These are phyloP conservation scores for Dryadomyces quercivorus DNA, from an alignment of 2,329 filamentous ascomycete genomes.

Conservation along the genomic window DNA sequence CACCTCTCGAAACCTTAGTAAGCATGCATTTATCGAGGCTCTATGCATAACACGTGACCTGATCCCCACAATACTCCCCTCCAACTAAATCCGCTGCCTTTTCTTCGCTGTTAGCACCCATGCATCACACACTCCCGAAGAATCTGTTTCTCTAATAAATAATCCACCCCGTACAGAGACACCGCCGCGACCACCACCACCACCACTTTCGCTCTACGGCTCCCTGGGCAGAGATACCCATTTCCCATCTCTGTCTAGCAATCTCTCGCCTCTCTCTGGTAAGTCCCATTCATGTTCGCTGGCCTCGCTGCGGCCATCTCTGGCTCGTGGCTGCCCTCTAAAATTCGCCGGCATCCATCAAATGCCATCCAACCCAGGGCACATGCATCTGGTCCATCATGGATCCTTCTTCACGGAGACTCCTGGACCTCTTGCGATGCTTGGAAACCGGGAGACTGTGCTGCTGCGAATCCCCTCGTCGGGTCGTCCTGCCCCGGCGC, in stretches of 20 bases:
- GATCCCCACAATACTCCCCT: conserved; percentile 4
- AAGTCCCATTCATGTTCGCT: background rate
- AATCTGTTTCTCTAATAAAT: conserved; percentile 8
- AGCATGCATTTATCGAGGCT: background rate
- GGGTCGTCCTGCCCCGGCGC: background rate
- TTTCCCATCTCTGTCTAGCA: background rate
- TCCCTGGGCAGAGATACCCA: background rate
- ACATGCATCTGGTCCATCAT: conserved; percentile 8
- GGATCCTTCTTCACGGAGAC: background rate
- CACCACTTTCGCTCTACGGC: background rate
- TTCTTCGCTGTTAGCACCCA: conserved; percentile 8
- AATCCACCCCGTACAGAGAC: background rate
- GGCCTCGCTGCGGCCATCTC: background rate
- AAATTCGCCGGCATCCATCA: conserved; percentile 4
- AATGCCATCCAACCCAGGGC: conserved; percentile 7
- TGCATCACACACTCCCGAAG: conserved; percentile 10
- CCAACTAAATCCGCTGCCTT: conserved; percentile 5
- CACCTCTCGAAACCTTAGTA: background rate
- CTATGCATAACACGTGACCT: background rate
- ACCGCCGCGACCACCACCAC: conserved; percentile 1
- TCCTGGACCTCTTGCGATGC: background rate
- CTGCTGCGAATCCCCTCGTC: conserved; percentile 2
- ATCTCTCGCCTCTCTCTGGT: background rate
- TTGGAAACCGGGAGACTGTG: background rate
- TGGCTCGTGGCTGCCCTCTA: background rate